phyloP scores from a whole-genome alignment of 441 rosid species.

The Aleurites moluccanus region DNA sequence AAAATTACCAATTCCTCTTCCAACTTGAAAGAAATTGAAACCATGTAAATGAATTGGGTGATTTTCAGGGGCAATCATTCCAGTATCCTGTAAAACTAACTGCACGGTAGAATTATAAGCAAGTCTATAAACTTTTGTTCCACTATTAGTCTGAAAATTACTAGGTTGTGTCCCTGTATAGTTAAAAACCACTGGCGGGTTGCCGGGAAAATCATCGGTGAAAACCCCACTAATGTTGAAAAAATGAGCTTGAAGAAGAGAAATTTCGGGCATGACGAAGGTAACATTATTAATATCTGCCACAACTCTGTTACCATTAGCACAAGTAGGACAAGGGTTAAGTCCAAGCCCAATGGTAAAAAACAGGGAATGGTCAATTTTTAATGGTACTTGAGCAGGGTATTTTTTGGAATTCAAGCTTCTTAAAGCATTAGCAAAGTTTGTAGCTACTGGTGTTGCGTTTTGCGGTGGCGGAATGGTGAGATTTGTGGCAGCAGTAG shows the following conservation, averaged over 20 bases:
- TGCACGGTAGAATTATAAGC: conserved; percentile 71
- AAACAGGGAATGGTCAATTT: conserved; percentile 61
- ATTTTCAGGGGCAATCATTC: conserved; percentile 65
- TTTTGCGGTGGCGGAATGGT: conserved; percentile 67
- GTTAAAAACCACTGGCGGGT: conserved; percentile 54
- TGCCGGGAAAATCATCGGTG: conserved; percentile 74
- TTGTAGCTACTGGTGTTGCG: conserved; percentile 60
- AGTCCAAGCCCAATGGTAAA: conserved; percentile 67
- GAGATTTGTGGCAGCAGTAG: conserved; percentile 39
- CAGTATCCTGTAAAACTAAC: conserved; percentile 80
- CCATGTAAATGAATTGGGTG: conserved; percentile 93
- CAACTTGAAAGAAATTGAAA: conserved; percentile 69
- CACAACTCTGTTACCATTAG: conserved; percentile 60
- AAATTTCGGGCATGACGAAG: conserved; percentile 71
- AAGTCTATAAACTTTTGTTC: conserved; percentile 69
- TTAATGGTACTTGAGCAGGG: conserved; percentile 71
- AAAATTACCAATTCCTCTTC: conserved; percentile 73
- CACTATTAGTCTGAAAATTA: conserved; percentile 52
- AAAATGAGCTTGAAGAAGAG: conserved; percentile 79
- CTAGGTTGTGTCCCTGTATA: conserved; percentile 59
- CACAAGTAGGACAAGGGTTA: conserved; percentile 69
- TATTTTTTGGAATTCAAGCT: conserved; percentile 64
- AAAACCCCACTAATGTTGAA: conserved; percentile 70
- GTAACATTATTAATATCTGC: conserved; percentile 77
- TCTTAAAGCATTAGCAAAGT: conserved; percentile 52